phyloP scores from a whole-genome alignment of 257 asterid species.

The Osmanthus fragrans region DNA sequence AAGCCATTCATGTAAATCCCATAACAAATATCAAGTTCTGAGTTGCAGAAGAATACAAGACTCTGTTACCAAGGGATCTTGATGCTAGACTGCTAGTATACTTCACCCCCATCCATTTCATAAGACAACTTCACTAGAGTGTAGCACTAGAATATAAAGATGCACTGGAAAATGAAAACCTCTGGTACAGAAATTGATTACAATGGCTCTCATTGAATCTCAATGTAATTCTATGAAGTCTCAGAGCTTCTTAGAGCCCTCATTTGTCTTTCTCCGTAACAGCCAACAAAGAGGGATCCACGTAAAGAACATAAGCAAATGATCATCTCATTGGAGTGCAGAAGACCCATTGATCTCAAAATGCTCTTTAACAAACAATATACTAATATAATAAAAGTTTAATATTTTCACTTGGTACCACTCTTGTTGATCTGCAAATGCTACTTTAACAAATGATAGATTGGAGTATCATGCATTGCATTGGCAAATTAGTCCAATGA shows the following conservation, averaged over 20 bases:
- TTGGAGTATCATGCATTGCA: neutral
- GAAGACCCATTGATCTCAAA: neutral
- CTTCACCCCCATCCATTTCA: neutral
- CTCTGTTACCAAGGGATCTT: neutral
- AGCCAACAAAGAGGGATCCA: neutral
- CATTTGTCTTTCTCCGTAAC: neutral
- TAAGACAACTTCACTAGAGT: neutral
- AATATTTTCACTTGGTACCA: neutral
- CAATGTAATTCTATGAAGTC: neutral
- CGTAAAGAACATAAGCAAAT: neutral
- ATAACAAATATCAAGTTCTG: neutral
- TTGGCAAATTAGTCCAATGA: neutral
- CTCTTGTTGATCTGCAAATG: neutral
- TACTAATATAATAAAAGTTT: too few relatives aligned
- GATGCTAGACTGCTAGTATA: neutral
- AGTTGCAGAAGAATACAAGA: neutral
- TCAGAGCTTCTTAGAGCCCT: neutral
- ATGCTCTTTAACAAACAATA: too few relatives aligned
- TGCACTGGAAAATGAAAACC: neutral
- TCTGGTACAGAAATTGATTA: neutral
- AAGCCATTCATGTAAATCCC: neutral
- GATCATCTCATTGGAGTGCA: neutral
- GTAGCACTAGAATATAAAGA: neutral
- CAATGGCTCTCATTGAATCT: neutral
- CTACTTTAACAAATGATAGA: neutral